Base-by-base conservation (phyloP, 2,329 filamentous ascomycete species). In the Periconia macrospinosa region DNA sequence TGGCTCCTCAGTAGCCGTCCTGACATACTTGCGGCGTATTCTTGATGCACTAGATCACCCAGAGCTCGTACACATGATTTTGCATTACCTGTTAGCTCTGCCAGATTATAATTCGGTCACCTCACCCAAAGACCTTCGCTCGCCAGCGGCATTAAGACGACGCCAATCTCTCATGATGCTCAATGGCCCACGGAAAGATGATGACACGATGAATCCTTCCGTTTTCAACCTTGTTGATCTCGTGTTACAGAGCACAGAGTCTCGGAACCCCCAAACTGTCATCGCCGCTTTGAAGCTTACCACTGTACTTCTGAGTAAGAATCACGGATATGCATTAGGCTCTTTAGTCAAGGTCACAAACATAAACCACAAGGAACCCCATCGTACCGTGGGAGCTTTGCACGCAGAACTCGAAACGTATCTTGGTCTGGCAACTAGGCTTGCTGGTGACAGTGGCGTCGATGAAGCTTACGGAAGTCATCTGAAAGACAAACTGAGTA, bases 181-280 rank as follows among this genome's bases (percentile, higher is more conserved):
- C 14, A 91, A 86, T 33, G 88, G 91, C 74, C 85, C 92, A 70
- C 86, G 89, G 2, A 82, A 89, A 50, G 88, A 89, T 58, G 85
- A 88, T 2, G 90, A 94, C 51, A 80, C 84, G 14, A 83, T 89
- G 10, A 94, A 92, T 1, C 94, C 94, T 0, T 83, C 91, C 14
- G 80, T 99, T 0, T 99, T 97, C 78, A 97, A 95, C 68, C 79
- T 99, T 10, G 90, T 95, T 20, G 94, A 99, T 75, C 82, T 99
- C 13, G 88, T 96, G 30, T 81, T 95, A 2, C 90, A 92, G 35
- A 96, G 92, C 66, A 79, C 97, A 23, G 83, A 86, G 53, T 97
- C 94, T 0, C 82, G 83, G 43, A 97, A 94, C 65, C 84, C 89
- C 49, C 92, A 97, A 69, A 97, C 94, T 1, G 88, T 96, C 15